Percentiles rank a stretch among this genome's conserved stretches.
These are phyloP conservation scores for Massariosphaeria phaeospora DNA, from an alignment of 495 filamentous ascomycete genomes.

Conservation along the genomic window DNA sequence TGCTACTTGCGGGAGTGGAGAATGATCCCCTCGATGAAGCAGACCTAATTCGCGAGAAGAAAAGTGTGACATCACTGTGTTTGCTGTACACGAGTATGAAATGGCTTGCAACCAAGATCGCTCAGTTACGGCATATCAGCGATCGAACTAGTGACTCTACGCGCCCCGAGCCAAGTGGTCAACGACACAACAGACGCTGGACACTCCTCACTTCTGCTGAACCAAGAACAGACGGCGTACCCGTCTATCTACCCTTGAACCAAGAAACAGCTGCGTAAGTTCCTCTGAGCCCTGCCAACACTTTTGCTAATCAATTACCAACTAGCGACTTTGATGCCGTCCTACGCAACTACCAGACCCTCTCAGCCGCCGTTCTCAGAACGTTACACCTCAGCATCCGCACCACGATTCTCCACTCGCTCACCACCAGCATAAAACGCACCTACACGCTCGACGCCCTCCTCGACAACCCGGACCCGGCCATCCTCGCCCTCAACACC, in stretches of 20 bases:
- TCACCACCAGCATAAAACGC: conserved; percentile 26
- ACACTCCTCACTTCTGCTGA: conserved; percentile 63
- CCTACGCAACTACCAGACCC: conserved; percentile 68
- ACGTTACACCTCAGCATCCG: conserved; percentile 85
- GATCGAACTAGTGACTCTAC: conserved; percentile 43
- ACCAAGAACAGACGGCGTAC: conserved; percentile 51
- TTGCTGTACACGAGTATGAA: conserved; percentile 95
- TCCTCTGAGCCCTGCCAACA: not conserved
- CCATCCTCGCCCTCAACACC: conserved; percentile 70
- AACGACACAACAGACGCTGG: conserved; percentile 61
- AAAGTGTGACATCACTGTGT: conserved; percentile 75
- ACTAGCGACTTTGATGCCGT: conserved; percentile 78
- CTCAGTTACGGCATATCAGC: conserved; percentile 68
- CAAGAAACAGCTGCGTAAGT: conserved; percentile 70
- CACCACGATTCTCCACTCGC: conserved; percentile 65
- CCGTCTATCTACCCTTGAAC: conserved; percentile 86
- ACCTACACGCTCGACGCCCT: conserved; percentile 67
- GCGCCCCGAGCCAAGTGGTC: conserved; percentile 41
- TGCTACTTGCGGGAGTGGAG: conserved; percentile 61
- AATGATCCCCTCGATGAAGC: conserved; percentile 60
- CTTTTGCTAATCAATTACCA: not conserved
- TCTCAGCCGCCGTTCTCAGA: conserved; percentile 69
- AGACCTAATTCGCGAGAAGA: conserved; percentile 85
- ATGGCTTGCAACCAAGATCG: conserved; percentile 82
- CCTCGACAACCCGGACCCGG: conserved; percentile 72